Evolutionary conservation across 2,329 filamentous ascomycete genomes (phyloP), one percentile per base, ranked within the genome.

Genomic region (Escovopsis sp.): DNA sequence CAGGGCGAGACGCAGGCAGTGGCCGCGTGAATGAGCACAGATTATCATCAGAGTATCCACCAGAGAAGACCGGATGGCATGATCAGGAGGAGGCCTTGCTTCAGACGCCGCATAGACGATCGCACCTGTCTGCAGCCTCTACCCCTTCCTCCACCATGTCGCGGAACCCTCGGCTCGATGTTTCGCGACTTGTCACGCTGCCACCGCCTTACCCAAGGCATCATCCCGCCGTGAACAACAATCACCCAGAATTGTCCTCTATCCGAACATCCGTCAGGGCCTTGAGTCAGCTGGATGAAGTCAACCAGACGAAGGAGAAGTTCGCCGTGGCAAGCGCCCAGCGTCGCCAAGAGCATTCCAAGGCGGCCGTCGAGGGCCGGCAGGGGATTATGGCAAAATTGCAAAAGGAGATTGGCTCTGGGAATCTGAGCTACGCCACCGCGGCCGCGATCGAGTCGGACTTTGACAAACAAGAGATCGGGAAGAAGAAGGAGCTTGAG

Each of bases 201-300:
- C 90, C 90, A 8, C 90, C 90, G 2, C 83, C 90, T 2, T 96
- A 93, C 53, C 90, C 90, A 2, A 78, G 88, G 7, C 88, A 96
- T 50, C 81, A 96, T 48, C 90, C 90, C 8, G 90, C 90, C 1
- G 83, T 96, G 13, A 94, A 93, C 54, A 98, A 96, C 50, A 92
- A 75, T 46, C 90, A 98, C 50, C 90, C 90, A 0, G 80, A 92
- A 43, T 68, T 98, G n/a, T 70, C 79, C 0, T 68, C 75, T 2
- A 87, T 83, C 32, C 76, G 90, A 34, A 75, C 68, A 3, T 70
- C 76, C 0, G 80, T 94, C 15, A 74, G 86, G 12, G 66, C 69
- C 2, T 60, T 94, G 28, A 80, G 77, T 35, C 77, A 90, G 45
- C 60, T 94, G 34, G 66, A 69, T 13, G 82, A 90, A 48, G 61